These are phyloP conservation scores for barley (Hordeum vulgare) DNA, from an alignment of 176 grass and related monocot species.

Conservation along the genomic window MorexV3_pseudomolecules_assembly NC_058522.1:42677777-42678276, in stretches of 20 bases:
- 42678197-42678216: slow-evolving; percentile 28
- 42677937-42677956: neutral
- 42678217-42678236: slow-evolving; percentile 68
- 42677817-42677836: neutral
- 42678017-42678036: slow-evolving; percentile 1
- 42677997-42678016: neutral
- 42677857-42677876: neutral
- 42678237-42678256: slow-evolving; percentile 85
- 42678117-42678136: too few relatives aligned
- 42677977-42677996: neutral
- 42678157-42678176: neutral
- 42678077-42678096: neutral
- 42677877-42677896: neutral
- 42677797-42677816: neutral
- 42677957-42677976: neutral
- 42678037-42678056: neutral
- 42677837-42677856: neutral
- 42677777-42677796: neutral
- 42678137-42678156: too few relatives aligned
- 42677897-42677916: neutral
- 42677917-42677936: too few relatives aligned
- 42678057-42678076: neutral
- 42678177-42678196: neutral
- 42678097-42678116: neutral
- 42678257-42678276: slow-evolving; percentile 93